Conservation (phyloP, 2,329 filamentous ascomycete species). For the Alternaria triticimaculans region DNA sequence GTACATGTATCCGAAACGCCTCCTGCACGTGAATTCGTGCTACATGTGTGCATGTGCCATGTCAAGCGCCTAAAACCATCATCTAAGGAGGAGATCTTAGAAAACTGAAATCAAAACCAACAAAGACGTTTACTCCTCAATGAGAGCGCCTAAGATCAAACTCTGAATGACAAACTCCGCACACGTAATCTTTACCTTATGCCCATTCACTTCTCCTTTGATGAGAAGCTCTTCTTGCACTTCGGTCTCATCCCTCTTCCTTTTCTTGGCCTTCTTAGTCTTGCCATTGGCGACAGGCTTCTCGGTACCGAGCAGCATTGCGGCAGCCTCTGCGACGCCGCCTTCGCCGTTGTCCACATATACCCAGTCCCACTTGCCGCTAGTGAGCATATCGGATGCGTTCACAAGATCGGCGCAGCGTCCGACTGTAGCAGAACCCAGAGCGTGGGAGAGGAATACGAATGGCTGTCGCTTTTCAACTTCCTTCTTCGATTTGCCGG, state of each 20-base stretch:
- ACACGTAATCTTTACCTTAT: constrained; percentile 71
- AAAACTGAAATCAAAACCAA: too few relatives aligned
- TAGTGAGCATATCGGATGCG: constrained; percentile 65
- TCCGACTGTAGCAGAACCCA: constrained; percentile 73
- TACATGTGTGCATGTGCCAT: not conserved
- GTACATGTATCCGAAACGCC: not conserved
- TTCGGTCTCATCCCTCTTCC: constrained; percentile 51
- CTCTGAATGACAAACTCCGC: constrained; percentile 93
- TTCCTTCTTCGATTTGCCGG: constrained; percentile 67
- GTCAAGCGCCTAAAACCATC: not conserved
- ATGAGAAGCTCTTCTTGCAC: constrained; percentile 32
- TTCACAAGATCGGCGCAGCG: constrained; percentile 70
- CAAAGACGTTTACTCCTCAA: constrained; percentile 60
- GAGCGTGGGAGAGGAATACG: constrained; percentile 77
- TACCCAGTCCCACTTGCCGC: constrained; percentile 75
- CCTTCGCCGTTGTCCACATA: constrained; percentile 76
- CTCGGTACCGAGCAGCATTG: constrained; percentile 53
- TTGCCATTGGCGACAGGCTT: constrained; percentile 29
- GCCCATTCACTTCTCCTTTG: constrained; percentile 50
- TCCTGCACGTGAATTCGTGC: not conserved
- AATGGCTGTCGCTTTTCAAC: constrained; percentile 73
- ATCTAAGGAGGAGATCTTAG: not conserved
- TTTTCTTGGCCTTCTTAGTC: constrained; percentile 33
- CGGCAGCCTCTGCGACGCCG: constrained; percentile 61
- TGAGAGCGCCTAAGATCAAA: constrained; percentile 81